phyloP scores from a whole-genome alignment of 441 rosid genomes.

The Erysimum pusillum region DNA sequence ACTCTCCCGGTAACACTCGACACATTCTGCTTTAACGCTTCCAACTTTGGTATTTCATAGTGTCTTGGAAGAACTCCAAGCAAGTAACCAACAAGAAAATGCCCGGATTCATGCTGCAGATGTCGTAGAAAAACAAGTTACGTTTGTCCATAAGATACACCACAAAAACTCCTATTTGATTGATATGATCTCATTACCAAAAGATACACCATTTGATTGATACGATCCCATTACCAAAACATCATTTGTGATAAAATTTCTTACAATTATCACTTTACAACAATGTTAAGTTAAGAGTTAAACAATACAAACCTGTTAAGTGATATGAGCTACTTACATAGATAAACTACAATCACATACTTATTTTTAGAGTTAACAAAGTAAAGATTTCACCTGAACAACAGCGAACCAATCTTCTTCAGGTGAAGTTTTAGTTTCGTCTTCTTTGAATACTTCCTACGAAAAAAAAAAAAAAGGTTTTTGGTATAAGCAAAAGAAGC shows the following conservation, averaged over 20 bases:
- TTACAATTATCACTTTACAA: background rate
- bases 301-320: background rate
- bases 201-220: background rate
- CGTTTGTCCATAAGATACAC: background rate
- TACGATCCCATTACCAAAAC: background rate
- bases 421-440: constrained; percentile 5
- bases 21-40: constrained; percentile 41
- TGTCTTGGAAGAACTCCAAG: constrained; percentile 67
- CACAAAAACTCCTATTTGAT: background rate
- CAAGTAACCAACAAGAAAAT: constrained; percentile 66
- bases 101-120: constrained; percentile 71
- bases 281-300: background rate
- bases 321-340: background rate
- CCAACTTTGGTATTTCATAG: constrained; percentile 52
- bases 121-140: background rate
- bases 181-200: background rate
- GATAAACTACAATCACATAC: too few species aligned
- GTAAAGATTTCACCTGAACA: constrained; percentile 40
- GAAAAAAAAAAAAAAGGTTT: background rate
- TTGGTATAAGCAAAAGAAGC: background rate
- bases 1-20: constrained; percentile 49
- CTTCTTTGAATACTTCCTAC: background rate
- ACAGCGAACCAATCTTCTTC: constrained; percentile 44
- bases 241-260: background rate
- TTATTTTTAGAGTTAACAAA: too few species aligned